phyloP scores from a whole-genome alignment of 805 yeast genomes.

The Zygoascus flipseniorum region DNA sequence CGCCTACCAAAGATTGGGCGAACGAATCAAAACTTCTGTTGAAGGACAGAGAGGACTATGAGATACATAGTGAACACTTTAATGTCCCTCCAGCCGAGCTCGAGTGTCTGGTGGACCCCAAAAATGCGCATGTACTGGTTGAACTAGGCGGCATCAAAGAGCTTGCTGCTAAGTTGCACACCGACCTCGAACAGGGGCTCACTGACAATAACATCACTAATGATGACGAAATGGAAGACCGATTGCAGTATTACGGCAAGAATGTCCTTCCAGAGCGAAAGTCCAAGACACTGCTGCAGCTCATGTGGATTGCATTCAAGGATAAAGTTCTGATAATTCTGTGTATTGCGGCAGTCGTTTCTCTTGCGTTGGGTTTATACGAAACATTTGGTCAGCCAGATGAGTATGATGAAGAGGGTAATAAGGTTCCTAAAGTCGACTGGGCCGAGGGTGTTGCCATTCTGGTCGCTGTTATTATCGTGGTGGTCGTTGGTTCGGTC shows the following conservation, averaged over 20 bases:
- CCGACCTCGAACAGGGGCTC: conserved; percentile 27
- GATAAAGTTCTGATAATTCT: conserved; percentile 85
- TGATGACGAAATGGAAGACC: conserved; percentile 14
- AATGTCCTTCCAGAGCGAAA: conserved; percentile 65
- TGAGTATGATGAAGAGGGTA: conserved; percentile 70
- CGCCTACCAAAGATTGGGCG: background rate
- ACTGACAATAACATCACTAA: conserved; percentile 16
- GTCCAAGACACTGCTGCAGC: conserved; percentile 55
- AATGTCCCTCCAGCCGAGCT: conserved; percentile 16
- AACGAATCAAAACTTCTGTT: background rate
- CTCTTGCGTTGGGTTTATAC: conserved; percentile 84
- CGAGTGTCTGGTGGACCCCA: conserved; percentile 29
- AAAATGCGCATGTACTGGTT: conserved; percentile 28
- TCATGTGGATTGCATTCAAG: conserved; percentile 77
- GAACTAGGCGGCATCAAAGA: conserved; percentile 32
- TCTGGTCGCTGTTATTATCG: conserved; percentile 81
- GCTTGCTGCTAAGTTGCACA: conserved; percentile 24
- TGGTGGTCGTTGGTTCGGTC: conserved; percentile 87
- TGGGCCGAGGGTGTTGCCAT: conserved; percentile 99
- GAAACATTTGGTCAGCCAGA: conserved; percentile 84
- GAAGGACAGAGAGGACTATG: background rate
- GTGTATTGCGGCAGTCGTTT: conserved; percentile 77
- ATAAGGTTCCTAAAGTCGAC: conserved; percentile 72
- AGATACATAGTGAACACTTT: background rate
- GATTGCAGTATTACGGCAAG: conserved; percentile 51